Evolutionary conservation across 441 rosid species (phyloP).

Genomic region (Erodium chrysanthum): DNA sequence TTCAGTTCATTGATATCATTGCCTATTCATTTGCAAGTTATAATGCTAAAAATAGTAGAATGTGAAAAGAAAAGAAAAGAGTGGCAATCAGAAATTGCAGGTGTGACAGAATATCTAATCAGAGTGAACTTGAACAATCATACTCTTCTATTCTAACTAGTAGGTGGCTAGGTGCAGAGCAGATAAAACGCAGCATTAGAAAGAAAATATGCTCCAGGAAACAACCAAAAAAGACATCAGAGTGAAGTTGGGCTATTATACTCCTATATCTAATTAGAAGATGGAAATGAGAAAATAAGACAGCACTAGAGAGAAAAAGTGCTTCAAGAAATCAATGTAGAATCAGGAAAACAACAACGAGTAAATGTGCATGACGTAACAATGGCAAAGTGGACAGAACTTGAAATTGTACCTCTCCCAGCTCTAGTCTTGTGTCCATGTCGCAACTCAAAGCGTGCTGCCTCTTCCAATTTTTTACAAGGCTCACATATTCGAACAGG

Average conservation of each 20-base stretch:
- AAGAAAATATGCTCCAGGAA: too few relatives aligned
- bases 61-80: neutral
- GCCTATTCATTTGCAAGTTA: neutral
- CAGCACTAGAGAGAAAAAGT: neutral
- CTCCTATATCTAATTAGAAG: neutral
- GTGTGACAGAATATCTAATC: neutral
- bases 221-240: too few relatives aligned
- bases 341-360: neutral
- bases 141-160: too few relatives aligned
- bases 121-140: neutral
- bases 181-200: too few relatives aligned
- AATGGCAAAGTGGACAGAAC: neutral
- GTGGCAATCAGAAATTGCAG: neutral
- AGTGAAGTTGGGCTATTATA: neutral
- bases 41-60: neutral
- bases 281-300: neutral
- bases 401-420: slow-evolving; percentile 35
- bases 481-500: slow-evolving; percentile 92
- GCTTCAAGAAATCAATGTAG: neutral
- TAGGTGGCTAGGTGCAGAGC: too few relatives aligned
- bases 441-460: slow-evolving; percentile 76
- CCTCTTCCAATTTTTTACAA: slow-evolving; percentile 82
- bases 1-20: neutral
- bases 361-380: neutral
- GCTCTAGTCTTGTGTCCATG: slow-evolving; percentile 50